phyloP scores from a whole-genome alignment of 2,329 filamentous ascomycete species.

The Helminthosporium solani region DNA sequence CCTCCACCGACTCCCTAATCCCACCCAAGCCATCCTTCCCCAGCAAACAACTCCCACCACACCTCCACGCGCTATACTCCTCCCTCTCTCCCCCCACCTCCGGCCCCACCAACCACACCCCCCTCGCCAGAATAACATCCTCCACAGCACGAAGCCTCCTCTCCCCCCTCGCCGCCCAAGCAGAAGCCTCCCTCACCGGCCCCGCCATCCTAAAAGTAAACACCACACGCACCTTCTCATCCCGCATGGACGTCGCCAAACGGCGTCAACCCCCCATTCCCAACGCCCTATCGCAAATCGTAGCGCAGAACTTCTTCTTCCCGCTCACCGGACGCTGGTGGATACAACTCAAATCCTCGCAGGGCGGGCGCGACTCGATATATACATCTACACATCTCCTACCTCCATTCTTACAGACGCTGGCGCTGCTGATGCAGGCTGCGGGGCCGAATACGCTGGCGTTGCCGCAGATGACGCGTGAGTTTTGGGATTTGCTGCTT shows the following conservation, averaged over 20 bases:
- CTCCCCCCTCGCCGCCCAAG: slow-evolving; percentile 75
- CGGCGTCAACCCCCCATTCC: slow-evolving; percentile 62
- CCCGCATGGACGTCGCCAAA: slow-evolving; percentile 67
- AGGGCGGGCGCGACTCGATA: slow-evolving; percentile 50
- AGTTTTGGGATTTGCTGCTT: slow-evolving; percentile 82
- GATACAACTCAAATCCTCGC: slow-evolving; percentile 56
- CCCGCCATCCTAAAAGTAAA: slow-evolving; percentile 79
- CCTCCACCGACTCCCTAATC: slow-evolving; percentile 50
- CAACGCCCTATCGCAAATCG: slow-evolving; percentile 75
- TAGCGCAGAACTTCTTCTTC: slow-evolving; percentile 79
- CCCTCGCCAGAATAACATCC: slow-evolving; percentile 68
- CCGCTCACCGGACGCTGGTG: slow-evolving; percentile 82
- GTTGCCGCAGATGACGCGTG: slow-evolving; percentile 76
- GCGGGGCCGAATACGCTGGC: slow-evolving; percentile 75
- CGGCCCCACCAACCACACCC: slow-evolving; percentile 48
- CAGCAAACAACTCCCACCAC: slow-evolving; percentile 73
- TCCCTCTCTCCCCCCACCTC: slow-evolving; percentile 68
- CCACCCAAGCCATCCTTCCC: slow-evolving; percentile 61
- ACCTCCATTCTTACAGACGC: slow-evolving; percentile 78
- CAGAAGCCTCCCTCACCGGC: slow-evolving; percentile 76
- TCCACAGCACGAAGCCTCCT: slow-evolving; percentile 72
- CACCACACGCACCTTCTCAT: slow-evolving; percentile 70
- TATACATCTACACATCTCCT: slow-evolving; percentile 75
- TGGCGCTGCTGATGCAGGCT: slow-evolving; percentile 79
- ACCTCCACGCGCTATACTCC: slow-evolving; percentile 71